Evolutionary conservation across 768 basidiomycete genomes (phyloP).

Genomic region (Agaricus blazei): DNA sequence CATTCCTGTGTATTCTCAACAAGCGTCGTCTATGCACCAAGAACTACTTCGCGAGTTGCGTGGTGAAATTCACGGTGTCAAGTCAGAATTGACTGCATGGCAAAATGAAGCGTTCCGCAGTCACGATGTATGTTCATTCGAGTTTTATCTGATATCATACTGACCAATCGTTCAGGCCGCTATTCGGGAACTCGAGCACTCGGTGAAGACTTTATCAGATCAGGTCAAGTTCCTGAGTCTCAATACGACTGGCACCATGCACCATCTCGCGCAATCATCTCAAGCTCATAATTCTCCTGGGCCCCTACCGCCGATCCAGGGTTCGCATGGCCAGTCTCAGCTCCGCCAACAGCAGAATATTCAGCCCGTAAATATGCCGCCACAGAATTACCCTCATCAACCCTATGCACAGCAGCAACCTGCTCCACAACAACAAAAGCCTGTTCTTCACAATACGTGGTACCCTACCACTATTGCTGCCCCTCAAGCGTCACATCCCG

Average conservation of each 20-base stretch:
- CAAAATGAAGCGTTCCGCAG: conserved; percentile 72
- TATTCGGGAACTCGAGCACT: conserved; percentile 78
- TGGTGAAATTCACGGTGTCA: conserved; percentile 68
- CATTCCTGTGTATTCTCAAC: conserved; percentile 71
- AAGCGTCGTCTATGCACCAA: conserved; percentile 74
- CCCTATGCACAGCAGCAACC: conserved; percentile 33
- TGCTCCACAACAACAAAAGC: conserved; percentile 28
- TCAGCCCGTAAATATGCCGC: conserved; percentile 27
- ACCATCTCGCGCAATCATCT: conserved; percentile 37
- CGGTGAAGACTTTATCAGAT: conserved; percentile 67
- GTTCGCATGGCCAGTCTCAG: conserved; percentile 29
- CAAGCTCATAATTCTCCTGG: conserved; percentile 38
- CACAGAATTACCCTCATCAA: conserved; percentile 3
- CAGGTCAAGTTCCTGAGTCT: conserved; percentile 77
- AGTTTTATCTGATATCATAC: background rate
- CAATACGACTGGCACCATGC: conserved; percentile 33
- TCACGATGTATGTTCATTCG: conserved; percentile 58
- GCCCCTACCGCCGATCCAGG: conserved; percentile 29
- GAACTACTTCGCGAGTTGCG: conserved; percentile 73
- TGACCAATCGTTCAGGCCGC: conserved; percentile 40
- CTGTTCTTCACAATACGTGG: conserved; percentile 51
- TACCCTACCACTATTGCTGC: conserved; percentile 64
- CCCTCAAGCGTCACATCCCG: conserved; percentile 78
- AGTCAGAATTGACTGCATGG: conserved; percentile 77
- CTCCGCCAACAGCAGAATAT: conserved; percentile 36